Evolutionary conservation across 371 early-diverging fungal genomes (phyloP).

Genomic region (Circinella umbellata): DNA sequence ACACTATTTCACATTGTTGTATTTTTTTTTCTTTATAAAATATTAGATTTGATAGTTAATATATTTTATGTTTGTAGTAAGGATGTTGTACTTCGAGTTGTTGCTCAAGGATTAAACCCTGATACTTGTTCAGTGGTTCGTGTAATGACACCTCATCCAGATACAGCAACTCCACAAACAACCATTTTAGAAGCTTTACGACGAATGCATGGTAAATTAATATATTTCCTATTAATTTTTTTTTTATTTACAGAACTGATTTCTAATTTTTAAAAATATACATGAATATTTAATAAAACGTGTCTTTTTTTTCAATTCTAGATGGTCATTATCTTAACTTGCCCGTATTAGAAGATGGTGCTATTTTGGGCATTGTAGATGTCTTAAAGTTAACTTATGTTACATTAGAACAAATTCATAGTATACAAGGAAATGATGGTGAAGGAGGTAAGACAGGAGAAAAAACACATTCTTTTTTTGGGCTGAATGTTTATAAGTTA

Average conservation of each 20-base stretch:
- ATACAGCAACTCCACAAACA: slow-evolving; percentile 82
- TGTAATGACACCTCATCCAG: slow-evolving; percentile 98
- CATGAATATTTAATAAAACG: not conserved
- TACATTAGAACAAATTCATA: slow-evolving; percentile 71
- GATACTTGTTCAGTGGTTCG: slow-evolving; percentile 90
- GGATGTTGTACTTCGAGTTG: slow-evolving; percentile 95
- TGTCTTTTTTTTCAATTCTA: slow-evolving; percentile 28
- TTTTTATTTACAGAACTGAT: not conserved
- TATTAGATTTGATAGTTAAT: not conserved
- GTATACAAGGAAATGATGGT: slow-evolving; percentile 45
- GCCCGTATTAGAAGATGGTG: slow-evolving; percentile 86
- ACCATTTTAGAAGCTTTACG: slow-evolving; percentile 93
- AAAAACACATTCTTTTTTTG: not conserved
- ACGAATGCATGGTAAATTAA: slow-evolving; percentile 86
- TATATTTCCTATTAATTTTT: slow-evolving; percentile 2
- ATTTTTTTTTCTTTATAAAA: not conserved
- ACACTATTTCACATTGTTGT: not conserved
- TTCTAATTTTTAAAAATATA: not conserved
- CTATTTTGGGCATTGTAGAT: slow-evolving; percentile 91
- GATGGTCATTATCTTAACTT: slow-evolving; percentile 96
- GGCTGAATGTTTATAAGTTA: too few relatives aligned
- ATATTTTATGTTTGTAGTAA: slow-evolving; percentile 34
- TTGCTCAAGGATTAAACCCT: slow-evolving; percentile 93
- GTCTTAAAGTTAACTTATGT: slow-evolving; percentile 92
- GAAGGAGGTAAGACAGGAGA: slow-evolving; percentile 20